Evolutionary conservation across 306 rosid species (phyloP).

Genomic region (Citrullus amarus): DNA sequence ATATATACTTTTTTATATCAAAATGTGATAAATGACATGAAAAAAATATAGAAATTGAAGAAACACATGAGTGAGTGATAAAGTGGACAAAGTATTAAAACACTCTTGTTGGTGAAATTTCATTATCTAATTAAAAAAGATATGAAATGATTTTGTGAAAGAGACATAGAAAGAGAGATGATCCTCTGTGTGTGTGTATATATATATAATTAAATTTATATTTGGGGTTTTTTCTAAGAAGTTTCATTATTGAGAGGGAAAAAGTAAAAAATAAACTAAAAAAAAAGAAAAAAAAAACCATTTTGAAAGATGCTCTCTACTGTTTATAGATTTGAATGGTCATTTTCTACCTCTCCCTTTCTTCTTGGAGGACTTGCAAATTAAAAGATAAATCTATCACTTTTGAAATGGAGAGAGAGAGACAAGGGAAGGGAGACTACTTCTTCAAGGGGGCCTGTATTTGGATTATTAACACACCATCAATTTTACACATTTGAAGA

Average conservation of each 20-base stretch:
- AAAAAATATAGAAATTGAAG: neutral
- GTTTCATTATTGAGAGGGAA: neutral
- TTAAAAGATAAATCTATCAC: neutral
- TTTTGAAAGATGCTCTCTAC: neutral
- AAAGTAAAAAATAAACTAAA: neutral
- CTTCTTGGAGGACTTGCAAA: neutral
- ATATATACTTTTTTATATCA: neutral
- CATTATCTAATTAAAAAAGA: neutral
- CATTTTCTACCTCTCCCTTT: neutral
- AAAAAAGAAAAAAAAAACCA: neutral
- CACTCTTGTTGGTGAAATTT: neutral
- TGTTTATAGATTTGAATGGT: neutral
- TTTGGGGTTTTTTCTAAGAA: neutral
- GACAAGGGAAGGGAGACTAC: no score
- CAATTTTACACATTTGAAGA: neutral
- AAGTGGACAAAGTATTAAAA: neutral
- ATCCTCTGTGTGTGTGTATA: no score
- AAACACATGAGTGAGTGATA: neutral
- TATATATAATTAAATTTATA: neutral
- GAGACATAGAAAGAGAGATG: neutral
- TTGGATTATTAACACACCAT: neutral
- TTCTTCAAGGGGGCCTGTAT: constrained; percentile 7
- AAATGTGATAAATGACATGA: neutral
- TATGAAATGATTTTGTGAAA: neutral
- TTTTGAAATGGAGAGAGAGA: neutral